Conservation (phyloP, 345 rosid species). For the Hevea brasiliensis region DNA sequence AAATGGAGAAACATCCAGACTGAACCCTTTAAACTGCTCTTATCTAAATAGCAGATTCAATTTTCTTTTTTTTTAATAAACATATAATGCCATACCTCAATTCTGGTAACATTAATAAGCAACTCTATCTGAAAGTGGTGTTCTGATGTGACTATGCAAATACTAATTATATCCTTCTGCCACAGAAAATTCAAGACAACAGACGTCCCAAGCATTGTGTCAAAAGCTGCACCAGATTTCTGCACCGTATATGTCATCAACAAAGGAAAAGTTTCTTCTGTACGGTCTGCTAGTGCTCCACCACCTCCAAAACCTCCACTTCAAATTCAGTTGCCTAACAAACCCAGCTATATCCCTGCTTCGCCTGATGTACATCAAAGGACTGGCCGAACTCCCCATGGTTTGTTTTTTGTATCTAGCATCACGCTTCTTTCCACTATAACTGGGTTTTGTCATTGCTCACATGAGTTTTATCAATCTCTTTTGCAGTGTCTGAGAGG, state of each 20-base stretch:
- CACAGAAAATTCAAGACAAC: conserved; percentile 57
- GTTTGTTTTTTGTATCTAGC: conserved; percentile 26
- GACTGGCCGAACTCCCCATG: conserved; percentile 26
- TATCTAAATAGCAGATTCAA: too few relatives aligned
- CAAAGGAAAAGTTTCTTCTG: conserved; percentile 64
- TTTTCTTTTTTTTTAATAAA: too few relatives aligned
- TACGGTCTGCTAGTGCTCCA: conserved; percentile 47
- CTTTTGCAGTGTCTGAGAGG: conserved; percentile 9
- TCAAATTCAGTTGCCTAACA: conserved; percentile 19
- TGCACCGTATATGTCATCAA: conserved; percentile 70
- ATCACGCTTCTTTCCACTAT: background rate
- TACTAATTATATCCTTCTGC: background rate
- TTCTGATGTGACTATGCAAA: background rate
- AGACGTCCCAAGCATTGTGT: conserved; percentile 57
- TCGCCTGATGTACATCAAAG: conserved; percentile 2
- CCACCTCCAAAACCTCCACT: conserved; percentile 31
- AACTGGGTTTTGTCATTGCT: conserved; percentile 3
- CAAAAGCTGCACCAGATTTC: conserved; percentile 62
- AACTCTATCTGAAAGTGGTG: background rate
- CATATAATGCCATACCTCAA: background rate
- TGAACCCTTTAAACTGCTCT: too few relatives aligned
- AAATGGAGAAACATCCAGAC: too few relatives aligned
- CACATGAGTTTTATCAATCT: background rate
- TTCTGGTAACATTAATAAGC: background rate
- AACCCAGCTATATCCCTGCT: conserved; percentile 7